phyloP scores from a whole-genome alignment of 768 basidiomycete genomes.

The Lactifluus volemus region DNA sequence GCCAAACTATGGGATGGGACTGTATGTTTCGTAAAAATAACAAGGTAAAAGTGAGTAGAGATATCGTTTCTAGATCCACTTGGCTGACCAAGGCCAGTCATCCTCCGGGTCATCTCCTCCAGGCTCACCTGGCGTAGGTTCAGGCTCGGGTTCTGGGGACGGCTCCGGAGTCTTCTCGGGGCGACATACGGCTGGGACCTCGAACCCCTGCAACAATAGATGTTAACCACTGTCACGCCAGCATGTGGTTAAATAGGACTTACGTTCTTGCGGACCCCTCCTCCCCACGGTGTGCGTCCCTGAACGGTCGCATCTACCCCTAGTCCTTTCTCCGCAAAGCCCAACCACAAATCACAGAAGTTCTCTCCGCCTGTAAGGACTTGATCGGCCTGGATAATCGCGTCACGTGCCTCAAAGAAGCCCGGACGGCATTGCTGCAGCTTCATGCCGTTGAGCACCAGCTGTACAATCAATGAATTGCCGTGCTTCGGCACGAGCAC shows the following conservation, averaged over 20 bases:
- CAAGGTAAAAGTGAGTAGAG: neutral
- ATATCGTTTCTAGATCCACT: neutral
- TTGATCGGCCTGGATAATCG: constrained; percentile 87
- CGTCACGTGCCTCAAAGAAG: constrained; percentile 86
- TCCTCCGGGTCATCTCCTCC: constrained; percentile 22
- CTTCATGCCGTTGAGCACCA: constrained; percentile 91
- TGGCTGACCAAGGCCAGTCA: neutral
- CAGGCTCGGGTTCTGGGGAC: constrained; percentile 24
- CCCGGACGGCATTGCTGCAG: constrained; percentile 84
- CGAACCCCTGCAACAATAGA: constrained; percentile 29
- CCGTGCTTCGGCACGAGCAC: constrained; percentile 83
- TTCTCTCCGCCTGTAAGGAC: constrained; percentile 91
- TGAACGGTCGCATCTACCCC: constrained; percentile 67
- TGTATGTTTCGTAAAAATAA: neutral
- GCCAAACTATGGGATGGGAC: neutral
- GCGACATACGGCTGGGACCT: constrained; percentile 35
- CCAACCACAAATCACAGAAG: constrained; percentile 77
- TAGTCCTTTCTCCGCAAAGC: constrained; percentile 75
- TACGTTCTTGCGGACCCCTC: constrained; percentile 72
- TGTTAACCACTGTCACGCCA: neutral
- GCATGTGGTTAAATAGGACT: constrained; percentile 4
- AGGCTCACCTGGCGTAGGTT: constrained; percentile 28
- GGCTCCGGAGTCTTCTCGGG: constrained; percentile 23
- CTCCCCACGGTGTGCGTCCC: constrained; percentile 86
- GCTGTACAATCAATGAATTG: constrained; percentile 76